Percentiles rank a stretch among this genome's conserved stretches.
Evolutionary conservation across 2,329 filamentous ascomycete genomes (phyloP).

Genomic region (Aspergillus intermedius): DNA sequence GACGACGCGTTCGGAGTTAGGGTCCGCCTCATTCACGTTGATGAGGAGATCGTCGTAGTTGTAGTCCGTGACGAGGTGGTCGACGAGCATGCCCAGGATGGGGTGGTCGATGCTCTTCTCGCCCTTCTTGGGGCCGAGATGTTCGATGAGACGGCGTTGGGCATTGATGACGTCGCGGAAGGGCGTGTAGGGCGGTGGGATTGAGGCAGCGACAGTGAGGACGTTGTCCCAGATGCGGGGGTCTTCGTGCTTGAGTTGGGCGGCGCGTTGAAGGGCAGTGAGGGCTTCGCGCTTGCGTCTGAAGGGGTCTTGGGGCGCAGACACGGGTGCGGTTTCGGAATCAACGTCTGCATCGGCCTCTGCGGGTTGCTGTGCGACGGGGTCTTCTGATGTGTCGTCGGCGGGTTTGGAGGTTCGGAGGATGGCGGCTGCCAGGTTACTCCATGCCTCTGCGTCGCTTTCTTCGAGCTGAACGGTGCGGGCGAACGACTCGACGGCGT

Average conservation of each 20-base stretch:
- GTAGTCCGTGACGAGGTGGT: slow-evolving; percentile 56
- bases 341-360: slow-evolving; percentile 16
- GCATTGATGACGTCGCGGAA: slow-evolving; percentile 70
- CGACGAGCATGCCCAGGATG: slow-evolving; percentile 64
- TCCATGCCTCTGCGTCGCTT: slow-evolving; percentile 87
- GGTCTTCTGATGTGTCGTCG: slow-evolving; percentile 15
- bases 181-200: slow-evolving; percentile 60
- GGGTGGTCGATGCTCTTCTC: slow-evolving; percentile 73
- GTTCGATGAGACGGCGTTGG: slow-evolving; percentile 65
- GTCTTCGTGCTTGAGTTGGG: slow-evolving; percentile 74
- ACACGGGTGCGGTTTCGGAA: background rate
- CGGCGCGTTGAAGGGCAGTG: slow-evolving; percentile 78
- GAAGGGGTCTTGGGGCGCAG: slow-evolving; percentile 44
- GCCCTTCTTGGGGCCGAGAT: slow-evolving; percentile 59
- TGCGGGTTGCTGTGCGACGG: slow-evolving; percentile 21
- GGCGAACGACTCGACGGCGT: slow-evolving; percentile 76
- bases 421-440: slow-evolving; percentile 81
- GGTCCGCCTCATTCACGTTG: slow-evolving; percentile 27
- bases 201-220: slow-evolving; percentile 73
- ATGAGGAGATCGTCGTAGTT: slow-evolving; percentile 32
- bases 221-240: slow-evolving; percentile 97
- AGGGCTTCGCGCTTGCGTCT: slow-evolving; percentile 68
- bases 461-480: slow-evolving; percentile 80
- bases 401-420: slow-evolving; percentile 45
- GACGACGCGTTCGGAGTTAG: slow-evolving; percentile 27